phyloP scores from a whole-genome alignment of 148 eudicot genomes.

The Drosera capensis region DNA sequence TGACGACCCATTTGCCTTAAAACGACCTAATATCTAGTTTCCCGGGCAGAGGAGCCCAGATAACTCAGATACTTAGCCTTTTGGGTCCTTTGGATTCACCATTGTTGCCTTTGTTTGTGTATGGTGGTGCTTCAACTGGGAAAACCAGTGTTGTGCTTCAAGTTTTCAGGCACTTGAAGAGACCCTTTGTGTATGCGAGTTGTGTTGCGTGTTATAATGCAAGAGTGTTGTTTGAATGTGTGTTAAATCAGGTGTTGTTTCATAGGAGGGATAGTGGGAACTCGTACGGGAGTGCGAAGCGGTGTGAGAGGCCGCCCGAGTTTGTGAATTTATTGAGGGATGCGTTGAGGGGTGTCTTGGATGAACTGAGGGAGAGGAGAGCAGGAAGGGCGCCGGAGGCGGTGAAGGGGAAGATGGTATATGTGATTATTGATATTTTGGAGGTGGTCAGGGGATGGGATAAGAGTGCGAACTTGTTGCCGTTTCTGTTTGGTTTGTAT shows the following conservation, averaged over 20 bases:
- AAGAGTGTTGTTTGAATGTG: conserved; percentile 67
- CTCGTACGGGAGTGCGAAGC: conserved; percentile 57
- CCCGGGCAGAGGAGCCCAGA: conserved; percentile 54
- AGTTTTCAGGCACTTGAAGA: conserved; percentile 40
- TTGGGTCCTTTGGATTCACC: conserved; percentile 66
- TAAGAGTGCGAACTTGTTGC: conserved; percentile 49
- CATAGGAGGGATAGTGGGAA: conserved; percentile 47
- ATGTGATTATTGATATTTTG: conserved; percentile 62
- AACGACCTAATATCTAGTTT: conserved; percentile 40
- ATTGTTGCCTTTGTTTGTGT: conserved; percentile 58
- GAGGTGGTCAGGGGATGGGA: conserved; percentile 84
- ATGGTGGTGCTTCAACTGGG: conserved; percentile 77
- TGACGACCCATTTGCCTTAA: conserved; percentile 28
- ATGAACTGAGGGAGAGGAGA: conserved; percentile 31
- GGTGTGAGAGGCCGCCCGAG: conserved; percentile 80
- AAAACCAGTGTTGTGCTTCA: conserved; percentile 62
- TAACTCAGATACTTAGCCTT: conserved; percentile 38
- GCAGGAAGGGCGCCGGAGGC: conserved; percentile 22
- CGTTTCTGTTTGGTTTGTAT: conserved; percentile 61
- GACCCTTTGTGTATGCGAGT: conserved; percentile 77
- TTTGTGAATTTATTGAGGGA: conserved; percentile 55
- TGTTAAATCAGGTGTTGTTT: conserved; percentile 66
- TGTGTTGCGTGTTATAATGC: conserved; percentile 69
- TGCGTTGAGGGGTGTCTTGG: conserved; percentile 38
- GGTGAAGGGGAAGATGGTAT: conserved; percentile 58